These are phyloP conservation scores for Ricinus communis DNA, from an alignment of 345 rosid genomes.

Conservation along the genomic window DNA sequence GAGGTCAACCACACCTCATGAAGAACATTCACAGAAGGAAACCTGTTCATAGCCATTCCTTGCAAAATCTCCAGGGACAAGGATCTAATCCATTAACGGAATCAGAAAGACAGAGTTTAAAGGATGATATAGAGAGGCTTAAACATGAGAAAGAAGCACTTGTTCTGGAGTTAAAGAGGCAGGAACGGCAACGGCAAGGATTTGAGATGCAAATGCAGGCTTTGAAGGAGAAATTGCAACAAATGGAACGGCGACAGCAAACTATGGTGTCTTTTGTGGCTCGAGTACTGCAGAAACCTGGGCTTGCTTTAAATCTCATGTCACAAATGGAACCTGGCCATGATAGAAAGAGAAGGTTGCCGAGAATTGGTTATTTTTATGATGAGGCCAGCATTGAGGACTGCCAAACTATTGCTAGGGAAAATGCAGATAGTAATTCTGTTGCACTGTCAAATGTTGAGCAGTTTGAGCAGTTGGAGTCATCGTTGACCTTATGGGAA, in stretches of 20 bases:
- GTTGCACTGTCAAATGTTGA: constrained; percentile 43
- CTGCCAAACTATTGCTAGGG: constrained; percentile 32
- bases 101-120: constrained; percentile 60
- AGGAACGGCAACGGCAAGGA: constrained; percentile 56
- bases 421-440: constrained; percentile 34
- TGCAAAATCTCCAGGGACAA: constrained; percentile 54
- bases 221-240: constrained; percentile 64
- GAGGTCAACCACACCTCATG: constrained; percentile 70
- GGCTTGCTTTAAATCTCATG: constrained; percentile 53
- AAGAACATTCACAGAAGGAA: constrained; percentile 89
- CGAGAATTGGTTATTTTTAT: constrained; percentile 45
- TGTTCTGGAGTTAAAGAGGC: constrained; percentile 47
- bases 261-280: constrained; percentile 49
- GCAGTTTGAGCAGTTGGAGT: constrained; percentile 60
- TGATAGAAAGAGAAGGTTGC: constrained; percentile 67
- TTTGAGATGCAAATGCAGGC: constrained; percentile 52
- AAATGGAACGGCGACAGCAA: constrained; percentile 61
- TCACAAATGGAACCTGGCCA: constrained; percentile 46
- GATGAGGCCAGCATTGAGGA: constrained; percentile 46
- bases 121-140: constrained; percentile 62
- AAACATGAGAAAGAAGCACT: constrained; percentile 56
- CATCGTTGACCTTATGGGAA: constrained; percentile 74
- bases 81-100: constrained; percentile 53
- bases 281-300: constrained; percentile 62
- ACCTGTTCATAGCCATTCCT: constrained; percentile 92